Evolutionary conservation across 106 monocot genomes (phyloP).

Genomic region (Dendrobium catenatum): DNA sequence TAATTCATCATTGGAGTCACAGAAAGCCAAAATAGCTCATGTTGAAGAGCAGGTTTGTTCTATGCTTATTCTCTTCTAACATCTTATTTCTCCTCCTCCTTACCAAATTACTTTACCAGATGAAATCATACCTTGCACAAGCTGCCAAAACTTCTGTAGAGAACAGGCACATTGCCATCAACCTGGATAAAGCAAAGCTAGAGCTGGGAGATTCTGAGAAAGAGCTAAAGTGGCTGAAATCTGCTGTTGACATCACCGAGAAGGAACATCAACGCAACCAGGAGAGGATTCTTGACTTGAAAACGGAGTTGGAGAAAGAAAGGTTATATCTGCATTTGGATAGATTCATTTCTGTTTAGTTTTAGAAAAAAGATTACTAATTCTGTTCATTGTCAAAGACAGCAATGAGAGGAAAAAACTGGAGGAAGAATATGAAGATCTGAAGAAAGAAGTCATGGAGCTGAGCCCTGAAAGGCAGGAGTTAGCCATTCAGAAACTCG

Average conservation of each 20-base stretch:
- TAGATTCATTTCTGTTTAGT: not conserved
- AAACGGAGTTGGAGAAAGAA: slow-evolving; percentile 55
- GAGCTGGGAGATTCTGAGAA: slow-evolving; percentile 75
- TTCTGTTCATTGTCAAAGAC: not conserved
- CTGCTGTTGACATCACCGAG: slow-evolving; percentile 42
- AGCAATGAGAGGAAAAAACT: slow-evolving; percentile 69
- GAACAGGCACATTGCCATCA: slow-evolving; percentile 44
- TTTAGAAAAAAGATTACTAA: not conserved
- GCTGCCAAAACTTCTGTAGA: slow-evolving; percentile 62
- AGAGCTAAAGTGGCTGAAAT: slow-evolving; percentile 74
- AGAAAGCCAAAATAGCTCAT: slow-evolving; percentile 45
- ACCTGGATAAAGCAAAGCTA: slow-evolving; percentile 46
- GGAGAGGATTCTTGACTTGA: slow-evolving; percentile 45
- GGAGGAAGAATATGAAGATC: slow-evolving; percentile 65
- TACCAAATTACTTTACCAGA: slow-evolving; percentile 25
- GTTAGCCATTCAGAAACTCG: slow-evolving; percentile 68
- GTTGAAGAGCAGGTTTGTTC: slow-evolving; percentile 79
- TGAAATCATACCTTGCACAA: slow-evolving; percentile 63
- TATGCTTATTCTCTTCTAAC: not conserved
- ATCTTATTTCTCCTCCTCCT: not conserved
- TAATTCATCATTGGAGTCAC: slow-evolving; percentile 49
- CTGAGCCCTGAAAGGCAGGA: slow-evolving; percentile 72
- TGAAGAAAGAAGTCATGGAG: slow-evolving; percentile 61
- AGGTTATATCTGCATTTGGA: slow-evolving; percentile 29
- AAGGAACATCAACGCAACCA: slow-evolving; percentile 75